These are phyloP conservation scores for Cryptococcus maquisensis DNA, from an alignment of 1,284 basidiomycete genomes.

Conservation along the genomic window DNA sequence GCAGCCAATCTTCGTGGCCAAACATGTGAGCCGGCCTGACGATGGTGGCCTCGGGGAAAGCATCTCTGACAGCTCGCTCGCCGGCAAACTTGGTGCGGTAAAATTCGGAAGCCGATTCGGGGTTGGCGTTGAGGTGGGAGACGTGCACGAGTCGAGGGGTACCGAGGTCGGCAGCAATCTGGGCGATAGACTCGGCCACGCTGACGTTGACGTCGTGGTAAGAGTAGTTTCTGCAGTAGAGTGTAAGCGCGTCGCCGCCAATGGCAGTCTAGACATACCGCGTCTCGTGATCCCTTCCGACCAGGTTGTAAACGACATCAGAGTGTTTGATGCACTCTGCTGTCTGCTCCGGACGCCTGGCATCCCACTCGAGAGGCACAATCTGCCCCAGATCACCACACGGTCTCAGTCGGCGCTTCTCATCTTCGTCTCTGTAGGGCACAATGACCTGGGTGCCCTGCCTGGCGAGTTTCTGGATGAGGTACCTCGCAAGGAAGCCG, in stretches of 20 bases:
- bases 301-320: conserved; percentile 93
- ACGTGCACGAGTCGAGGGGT: conserved; percentile 88
- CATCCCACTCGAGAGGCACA: conserved; percentile 94
- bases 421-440: conserved; percentile 94
- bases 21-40: conserved; percentile 81
- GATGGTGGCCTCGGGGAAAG: conserved; percentile 84
- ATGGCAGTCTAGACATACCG: conserved; percentile 56
- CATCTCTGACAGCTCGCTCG: conserved; percentile 79
- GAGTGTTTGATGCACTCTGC: conserved; percentile 93
- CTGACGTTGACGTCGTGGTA: conserved; percentile 58
- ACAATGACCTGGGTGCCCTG: conserved; percentile 90
- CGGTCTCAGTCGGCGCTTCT: conserved; percentile 82
- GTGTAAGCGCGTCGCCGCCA: background rate
- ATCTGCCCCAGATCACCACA: conserved; percentile 97
- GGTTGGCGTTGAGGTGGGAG: conserved; percentile 88
- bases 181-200: conserved; percentile 69
- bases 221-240: conserved; percentile 66
- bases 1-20: conserved; percentile 89
- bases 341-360: conserved; percentile 81
- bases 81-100: conserved; percentile 88
- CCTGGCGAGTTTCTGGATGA: conserved; percentile 91
- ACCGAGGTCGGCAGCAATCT: conserved; percentile 69
- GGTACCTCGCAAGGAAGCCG: conserved; percentile 90
- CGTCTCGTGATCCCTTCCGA: conserved; percentile 85
- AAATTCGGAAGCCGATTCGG: conserved; percentile 72